Conservation (phyloP, 352 stramenopile species). For the Phytophthora macrochlamydospora region DNA sequence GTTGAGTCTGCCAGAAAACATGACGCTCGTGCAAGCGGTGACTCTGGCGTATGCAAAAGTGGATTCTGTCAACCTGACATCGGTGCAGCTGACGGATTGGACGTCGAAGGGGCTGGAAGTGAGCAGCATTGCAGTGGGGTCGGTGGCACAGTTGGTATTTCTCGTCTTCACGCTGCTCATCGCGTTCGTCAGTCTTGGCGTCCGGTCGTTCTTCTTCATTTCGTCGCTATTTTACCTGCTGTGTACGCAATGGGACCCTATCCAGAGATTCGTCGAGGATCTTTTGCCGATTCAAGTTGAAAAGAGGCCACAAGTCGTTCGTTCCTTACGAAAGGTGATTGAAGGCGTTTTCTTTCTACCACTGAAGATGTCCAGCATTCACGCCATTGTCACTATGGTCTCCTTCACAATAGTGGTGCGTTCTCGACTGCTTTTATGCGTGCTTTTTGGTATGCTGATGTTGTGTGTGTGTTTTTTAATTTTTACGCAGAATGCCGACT, state of each 20-base stretch:
- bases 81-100: slow-evolving; percentile 85
- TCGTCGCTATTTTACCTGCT: slow-evolving; percentile 88
- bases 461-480: background rate
- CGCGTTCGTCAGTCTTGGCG: slow-evolving; percentile 85
- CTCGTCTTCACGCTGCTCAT: slow-evolving; percentile 79
- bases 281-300: slow-evolving; percentile 75
- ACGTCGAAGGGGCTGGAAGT: slow-evolving; percentile 86
- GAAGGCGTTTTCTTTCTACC: slow-evolving; percentile 89
- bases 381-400: slow-evolving; percentile 88
- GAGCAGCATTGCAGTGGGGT: slow-evolving; percentile 82
- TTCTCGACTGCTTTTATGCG: slow-evolving; percentile 2
- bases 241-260: slow-evolving; percentile 87
- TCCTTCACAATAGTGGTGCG: slow-evolving; percentile 85
- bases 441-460: background rate
- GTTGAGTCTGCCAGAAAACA: slow-evolving; percentile 76
- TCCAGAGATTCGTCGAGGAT: slow-evolving; percentile 84
- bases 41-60: slow-evolving; percentile 82
- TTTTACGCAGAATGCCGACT: slow-evolving; percentile 73
- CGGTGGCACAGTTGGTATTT: slow-evolving; percentile 81
- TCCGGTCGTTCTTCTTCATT: slow-evolving; percentile 89
- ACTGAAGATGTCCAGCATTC: slow-evolving; percentile 89
- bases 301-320: slow-evolving; percentile 73
- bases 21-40: slow-evolving; percentile 80
- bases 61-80: slow-evolving; percentile 87
- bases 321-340: slow-evolving; percentile 79